These are phyloP conservation scores for Arthrinium phaeospermum DNA, from an alignment of 2,329 filamentous ascomycete genomes.

Conservation along the genomic window DNA sequence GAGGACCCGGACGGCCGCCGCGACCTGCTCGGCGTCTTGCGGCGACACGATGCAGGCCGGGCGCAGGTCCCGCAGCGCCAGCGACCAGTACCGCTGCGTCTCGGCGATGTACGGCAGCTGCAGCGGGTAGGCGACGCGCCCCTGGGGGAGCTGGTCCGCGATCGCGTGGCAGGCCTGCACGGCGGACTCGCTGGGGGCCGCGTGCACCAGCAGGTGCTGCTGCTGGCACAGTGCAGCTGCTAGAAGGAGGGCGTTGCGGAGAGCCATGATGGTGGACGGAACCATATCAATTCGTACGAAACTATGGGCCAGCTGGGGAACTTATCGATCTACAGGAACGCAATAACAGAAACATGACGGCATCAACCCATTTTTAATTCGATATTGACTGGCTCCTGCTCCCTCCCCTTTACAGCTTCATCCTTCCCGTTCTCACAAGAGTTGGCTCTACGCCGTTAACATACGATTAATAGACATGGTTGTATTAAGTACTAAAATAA, in stretches of 20 bases:
- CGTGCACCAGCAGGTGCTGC: not conserved
- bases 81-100: conserved; percentile 40
- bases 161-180: conserved; percentile 27
- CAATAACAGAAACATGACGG: not conserved
- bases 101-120: conserved; percentile 21
- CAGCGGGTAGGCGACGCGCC: conserved; percentile 22
- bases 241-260: not conserved
- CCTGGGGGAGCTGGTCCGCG: conserved; percentile 21
- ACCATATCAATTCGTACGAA: not conserved
- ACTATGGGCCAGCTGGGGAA: not conserved
- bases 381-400: not conserved
- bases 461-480: too few relatives aligned
- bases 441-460: too few relatives aligned
- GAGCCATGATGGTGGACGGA: not conserved
- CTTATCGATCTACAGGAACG: not conserved
- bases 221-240: not conserved
- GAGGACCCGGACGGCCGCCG: conserved; percentile 39
- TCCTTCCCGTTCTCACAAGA: too few relatives aligned
- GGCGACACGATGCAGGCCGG: conserved; percentile 46
- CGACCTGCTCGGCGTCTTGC: conserved; percentile 38
- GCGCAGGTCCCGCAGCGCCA: conserved; percentile 35
- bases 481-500: not conserved
- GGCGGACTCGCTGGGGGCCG: conserved; percentile 21
- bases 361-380: not conserved
- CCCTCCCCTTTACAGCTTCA: not conserved